Conservation (phyloP, 345 rosid genomes). For the Arabidopsis arenosa region DNA sequence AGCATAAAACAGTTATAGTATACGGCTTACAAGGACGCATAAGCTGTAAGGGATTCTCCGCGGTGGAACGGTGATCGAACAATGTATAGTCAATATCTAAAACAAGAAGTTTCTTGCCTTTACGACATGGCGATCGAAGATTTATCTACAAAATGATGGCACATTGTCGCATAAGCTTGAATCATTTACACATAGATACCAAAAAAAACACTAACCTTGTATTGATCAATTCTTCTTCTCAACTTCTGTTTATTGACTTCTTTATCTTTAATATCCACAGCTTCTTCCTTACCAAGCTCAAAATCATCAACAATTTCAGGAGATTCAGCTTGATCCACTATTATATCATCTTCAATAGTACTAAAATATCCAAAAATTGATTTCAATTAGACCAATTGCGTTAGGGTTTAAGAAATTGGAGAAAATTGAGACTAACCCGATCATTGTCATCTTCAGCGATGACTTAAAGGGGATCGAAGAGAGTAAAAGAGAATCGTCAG, state of each 20-base stretch:
- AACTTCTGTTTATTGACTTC: constrained; percentile 84
- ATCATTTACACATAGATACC: not conserved
- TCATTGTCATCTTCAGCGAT: constrained; percentile 96
- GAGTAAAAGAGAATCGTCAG: constrained; percentile 76
- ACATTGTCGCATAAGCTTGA: not conserved
- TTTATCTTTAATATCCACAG: constrained; percentile 80
- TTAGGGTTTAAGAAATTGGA: constrained; percentile 31
- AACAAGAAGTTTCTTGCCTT: constrained; percentile 91
- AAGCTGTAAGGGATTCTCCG: constrained; percentile 88
- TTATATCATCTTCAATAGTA: constrained; percentile 87
- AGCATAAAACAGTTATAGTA: not conserved
- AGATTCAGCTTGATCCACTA: constrained; percentile 77
- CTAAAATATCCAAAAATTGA: constrained; percentile 35
- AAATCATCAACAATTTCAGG: constrained; percentile 90
- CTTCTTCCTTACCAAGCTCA: constrained; percentile 91
- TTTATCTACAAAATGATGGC: constrained; percentile 56
- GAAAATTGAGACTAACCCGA: constrained; percentile 50
- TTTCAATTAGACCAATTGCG: not conserved
- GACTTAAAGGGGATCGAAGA: constrained; percentile 80
- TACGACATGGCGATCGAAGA: constrained; percentile 71
- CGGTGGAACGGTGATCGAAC: constrained; percentile 93
- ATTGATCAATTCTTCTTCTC: constrained; percentile 70
- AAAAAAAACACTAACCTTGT: constrained; percentile 53
- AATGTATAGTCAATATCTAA: constrained; percentile 95
- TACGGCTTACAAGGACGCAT: constrained; percentile 88